Base-by-base conservation (phyloP, 176 grass and related monocot species). In the Cymbopogon citratus region DNA sequence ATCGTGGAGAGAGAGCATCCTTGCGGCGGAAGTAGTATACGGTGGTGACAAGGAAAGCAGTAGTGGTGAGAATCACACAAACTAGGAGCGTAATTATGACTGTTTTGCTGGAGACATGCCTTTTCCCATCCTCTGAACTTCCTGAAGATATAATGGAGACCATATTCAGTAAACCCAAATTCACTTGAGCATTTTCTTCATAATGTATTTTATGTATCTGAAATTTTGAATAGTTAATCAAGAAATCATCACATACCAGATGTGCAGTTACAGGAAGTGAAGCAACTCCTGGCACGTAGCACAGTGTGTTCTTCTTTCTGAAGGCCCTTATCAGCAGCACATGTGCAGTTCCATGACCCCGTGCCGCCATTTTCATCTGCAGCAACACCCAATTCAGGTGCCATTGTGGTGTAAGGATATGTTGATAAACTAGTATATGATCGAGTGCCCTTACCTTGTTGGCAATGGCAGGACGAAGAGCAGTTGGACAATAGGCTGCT, bases 201-300 rank as follows among this genome's bases (percentile, higher is more conserved):
- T 57, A 39, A 1, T 12, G 5, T 18, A 66, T 1, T 3, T n/a
- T 12, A 29, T 66, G 24, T 12, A 63, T 75, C 52, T 79, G 62
- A 43, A 79, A 76, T 12, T 79, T 52, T 82, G 68, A 61, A 79
- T 72, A 16, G 66, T 11, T 74, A 62, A 75, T 66, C 25, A 35
- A 69, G 49, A 31, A n/a, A 18, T 36, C 29, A 1, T 62, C 16
- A 25, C 79, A 45, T 87, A 98, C 95, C 92, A 0, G 84, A 90
- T 69, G 90, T 98, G 88, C 95, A 98, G 83, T 98, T 95, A 73
- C 95, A 98, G 68, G 92, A 84, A 87, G 84, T 87, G 72, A 98
- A 98, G 82, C 90, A 95, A 39, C 80, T 85, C 28, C 26, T n/a
- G 40, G 86, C 68, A 6, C 73, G 79, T 18, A 90, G 40, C 8